phyloP scores from a whole-genome alignment of 1,139 yeast species.

The Wickerhamomyces sp. region DNA sequence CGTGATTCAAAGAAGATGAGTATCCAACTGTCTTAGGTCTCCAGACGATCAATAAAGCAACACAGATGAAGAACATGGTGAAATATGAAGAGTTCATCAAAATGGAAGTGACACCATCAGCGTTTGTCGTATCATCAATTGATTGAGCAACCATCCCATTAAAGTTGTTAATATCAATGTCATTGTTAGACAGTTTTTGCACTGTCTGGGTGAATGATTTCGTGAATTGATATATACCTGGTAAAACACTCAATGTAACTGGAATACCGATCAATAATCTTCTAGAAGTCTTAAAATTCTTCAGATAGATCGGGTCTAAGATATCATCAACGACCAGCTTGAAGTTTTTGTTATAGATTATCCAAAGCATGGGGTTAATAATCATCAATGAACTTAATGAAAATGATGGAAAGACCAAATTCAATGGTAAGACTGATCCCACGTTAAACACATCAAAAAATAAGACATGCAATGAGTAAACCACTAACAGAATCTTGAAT shows the following conservation, averaged over 20 bases:
- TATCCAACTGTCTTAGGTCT: background rate
- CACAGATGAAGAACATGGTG: background rate
- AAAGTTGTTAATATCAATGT: background rate
- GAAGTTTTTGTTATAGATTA: background rate
- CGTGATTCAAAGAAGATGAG: background rate
- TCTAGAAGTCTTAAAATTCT: background rate
- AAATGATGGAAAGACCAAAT: background rate
- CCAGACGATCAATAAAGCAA: constrained; percentile 1
- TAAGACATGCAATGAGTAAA: background rate
- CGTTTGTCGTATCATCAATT: background rate
- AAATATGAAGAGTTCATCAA: background rate
- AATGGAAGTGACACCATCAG: background rate
- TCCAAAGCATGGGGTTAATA: background rate
- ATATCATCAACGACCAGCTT: background rate
- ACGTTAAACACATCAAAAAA: background rate
- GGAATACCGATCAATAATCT: background rate
- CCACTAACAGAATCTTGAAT: background rate
- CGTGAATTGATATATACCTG: background rate
- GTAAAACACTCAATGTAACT: background rate
- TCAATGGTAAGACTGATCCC: no score
- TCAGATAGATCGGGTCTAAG: background rate
- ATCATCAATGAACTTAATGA: background rate
- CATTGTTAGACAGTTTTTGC: background rate
- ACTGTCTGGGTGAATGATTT: background rate
- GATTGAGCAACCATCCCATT: background rate